Conservation (phyloP, 2,329 filamentous ascomycete genomes). For the Lachnellula arida region DNA sequence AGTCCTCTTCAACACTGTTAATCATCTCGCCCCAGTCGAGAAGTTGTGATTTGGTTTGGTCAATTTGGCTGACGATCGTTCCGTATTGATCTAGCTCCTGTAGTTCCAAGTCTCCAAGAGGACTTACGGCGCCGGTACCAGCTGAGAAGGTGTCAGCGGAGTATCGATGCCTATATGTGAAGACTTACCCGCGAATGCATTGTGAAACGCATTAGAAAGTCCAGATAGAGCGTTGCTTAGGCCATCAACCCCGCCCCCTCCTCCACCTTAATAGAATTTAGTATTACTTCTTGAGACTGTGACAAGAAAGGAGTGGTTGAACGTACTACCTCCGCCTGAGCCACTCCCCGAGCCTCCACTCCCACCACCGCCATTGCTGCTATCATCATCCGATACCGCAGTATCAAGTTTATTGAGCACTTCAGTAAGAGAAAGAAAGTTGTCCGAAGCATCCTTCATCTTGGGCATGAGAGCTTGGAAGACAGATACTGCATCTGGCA, state of each 20-base stretch:
- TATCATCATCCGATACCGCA: not conserved
- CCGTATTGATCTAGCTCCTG: not conserved
- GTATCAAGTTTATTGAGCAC: not conserved
- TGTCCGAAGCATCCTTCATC: not conserved
- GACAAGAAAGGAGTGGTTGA: too few relatives aligned
- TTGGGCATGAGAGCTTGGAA: not conserved
- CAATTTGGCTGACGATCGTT: not conserved
- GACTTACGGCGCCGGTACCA: not conserved
- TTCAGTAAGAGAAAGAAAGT: not conserved
- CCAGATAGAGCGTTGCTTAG: not conserved
- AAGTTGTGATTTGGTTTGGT: not conserved
- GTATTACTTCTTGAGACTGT: too few relatives aligned
- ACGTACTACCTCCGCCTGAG: too few relatives aligned
- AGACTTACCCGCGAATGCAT: not conserved
- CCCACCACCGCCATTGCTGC: not conserved
- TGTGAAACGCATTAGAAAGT: not conserved
- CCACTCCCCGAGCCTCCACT: too few relatives aligned
- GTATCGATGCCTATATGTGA: too few relatives aligned
- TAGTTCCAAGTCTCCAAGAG: not conserved
- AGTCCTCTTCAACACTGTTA: not conserved
- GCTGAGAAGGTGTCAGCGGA: not conserved
- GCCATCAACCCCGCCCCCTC: not conserved
- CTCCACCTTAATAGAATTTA: too few relatives aligned
- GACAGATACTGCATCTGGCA: not conserved
- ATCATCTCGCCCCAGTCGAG: not conserved